Conservation (phyloP, 2,329 filamentous ascomycete genomes). For the Pezicula carpinea region DNA sequence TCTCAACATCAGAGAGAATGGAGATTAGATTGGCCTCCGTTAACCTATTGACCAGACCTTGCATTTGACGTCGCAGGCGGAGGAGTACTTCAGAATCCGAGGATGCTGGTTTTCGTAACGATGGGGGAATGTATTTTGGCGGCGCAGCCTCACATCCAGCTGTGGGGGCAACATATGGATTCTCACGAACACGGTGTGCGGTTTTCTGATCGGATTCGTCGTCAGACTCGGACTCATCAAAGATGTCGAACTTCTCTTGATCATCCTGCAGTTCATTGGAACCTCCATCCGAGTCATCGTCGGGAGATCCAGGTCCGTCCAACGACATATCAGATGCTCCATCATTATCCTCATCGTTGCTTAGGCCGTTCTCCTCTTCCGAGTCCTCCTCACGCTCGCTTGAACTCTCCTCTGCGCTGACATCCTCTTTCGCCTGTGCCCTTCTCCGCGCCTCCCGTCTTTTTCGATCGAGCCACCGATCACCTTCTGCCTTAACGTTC, state of each 20-base stretch:
- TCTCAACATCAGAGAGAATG: slow-evolving; percentile 77
- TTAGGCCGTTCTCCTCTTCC: slow-evolving; percentile 14
- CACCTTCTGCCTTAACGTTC: slow-evolving; percentile 54
- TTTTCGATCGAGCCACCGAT: slow-evolving; percentile 57
- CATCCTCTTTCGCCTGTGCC: slow-evolving; percentile 2
- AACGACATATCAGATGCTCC: slow-evolving; percentile 24
- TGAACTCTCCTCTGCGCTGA: not conserved
- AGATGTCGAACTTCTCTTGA: slow-evolving; percentile 35
- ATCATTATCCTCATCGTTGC: slow-evolving; percentile 20
- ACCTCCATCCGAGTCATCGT: slow-evolving; percentile 21
- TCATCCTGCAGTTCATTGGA: slow-evolving; percentile 23
- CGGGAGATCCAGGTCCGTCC: slow-evolving; percentile 25
- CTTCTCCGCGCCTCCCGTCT: slow-evolving; percentile 38
- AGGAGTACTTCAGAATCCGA: slow-evolving; percentile 63
- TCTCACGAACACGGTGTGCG: slow-evolving; percentile 59
- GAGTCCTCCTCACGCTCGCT: not conserved
- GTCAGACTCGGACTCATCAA: slow-evolving; percentile 33
- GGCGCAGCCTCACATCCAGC: slow-evolving; percentile 39
- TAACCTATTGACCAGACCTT: slow-evolving; percentile 87
- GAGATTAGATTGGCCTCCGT: slow-evolving; percentile 87
- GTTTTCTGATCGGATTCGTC: slow-evolving; percentile 25
- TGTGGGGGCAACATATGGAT: slow-evolving; percentile 79
- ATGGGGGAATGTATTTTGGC: slow-evolving; percentile 89
- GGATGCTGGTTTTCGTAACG: slow-evolving; percentile 60
- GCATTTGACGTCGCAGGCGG: slow-evolving; percentile 72